A percentile compares a stretch with the other conserved stretches of the same genome.
These are phyloP conservation scores for Dendrobium officinale DNA, from an alignment of 106 monocot species.

Conservation along the genomic window DNA sequence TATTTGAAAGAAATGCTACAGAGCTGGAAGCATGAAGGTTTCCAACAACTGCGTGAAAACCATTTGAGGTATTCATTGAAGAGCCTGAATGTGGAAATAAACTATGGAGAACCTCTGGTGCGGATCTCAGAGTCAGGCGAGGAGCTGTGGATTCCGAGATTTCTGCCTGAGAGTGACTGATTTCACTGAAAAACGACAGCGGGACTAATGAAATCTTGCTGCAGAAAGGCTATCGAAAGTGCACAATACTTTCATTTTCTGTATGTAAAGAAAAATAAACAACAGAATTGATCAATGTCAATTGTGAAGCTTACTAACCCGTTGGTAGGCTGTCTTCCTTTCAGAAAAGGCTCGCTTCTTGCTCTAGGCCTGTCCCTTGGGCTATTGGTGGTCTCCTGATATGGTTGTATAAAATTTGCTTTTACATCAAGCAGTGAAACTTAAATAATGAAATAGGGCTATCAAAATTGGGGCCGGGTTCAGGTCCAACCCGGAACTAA, in stretches of 20 bases:
- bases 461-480: too few species aligned
- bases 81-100: slow-evolving; percentile 19
- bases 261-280: not conserved
- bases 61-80: not conserved
- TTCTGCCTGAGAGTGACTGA: slow-evolving; percentile 18
- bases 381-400: slow-evolving; percentile 37
- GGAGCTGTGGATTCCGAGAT: slow-evolving; percentile 20
- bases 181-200: slow-evolving; percentile 14
- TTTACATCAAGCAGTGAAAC: not conserved
- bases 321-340: slow-evolving; percentile 19
- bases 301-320: slow-evolving; percentile 22
- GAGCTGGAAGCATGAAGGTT: slow-evolving; percentile 3
- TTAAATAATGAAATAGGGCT: too few species aligned
- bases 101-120: slow-evolving; percentile 24
- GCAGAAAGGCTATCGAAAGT: not conserved
- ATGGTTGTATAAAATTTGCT: not conserved
- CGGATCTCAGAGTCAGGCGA: slow-evolving; percentile 16
- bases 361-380: slow-evolving; percentile 15
- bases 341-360: slow-evolving; percentile 19
- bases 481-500: too few species aligned
- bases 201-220: too few species aligned
- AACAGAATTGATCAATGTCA: not conserved
- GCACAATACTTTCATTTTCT: not conserved
- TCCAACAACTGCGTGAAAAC: not conserved
- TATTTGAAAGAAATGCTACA: not conserved